phyloP scores from a whole-genome alignment of 805 yeast genomes.

The Metschnikowia rubicola region DNA sequence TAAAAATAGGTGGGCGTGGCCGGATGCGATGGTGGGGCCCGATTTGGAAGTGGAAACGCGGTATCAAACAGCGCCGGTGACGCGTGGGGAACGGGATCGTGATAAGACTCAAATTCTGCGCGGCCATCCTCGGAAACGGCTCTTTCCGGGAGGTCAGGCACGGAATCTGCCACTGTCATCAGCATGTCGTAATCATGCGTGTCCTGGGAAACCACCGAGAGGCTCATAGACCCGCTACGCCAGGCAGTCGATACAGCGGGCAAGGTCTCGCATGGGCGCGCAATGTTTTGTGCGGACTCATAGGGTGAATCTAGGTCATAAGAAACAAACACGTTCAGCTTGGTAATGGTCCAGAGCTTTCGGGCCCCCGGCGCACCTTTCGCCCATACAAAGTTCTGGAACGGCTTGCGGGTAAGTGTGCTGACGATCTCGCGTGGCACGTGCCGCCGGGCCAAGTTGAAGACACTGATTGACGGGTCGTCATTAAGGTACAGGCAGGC shows the following conservation, averaged over 20 bases:
- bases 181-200: constrained; percentile 37
- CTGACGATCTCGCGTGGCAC: constrained; percentile 69
- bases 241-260: constrained; percentile 54
- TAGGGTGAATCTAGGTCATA: constrained; percentile 27
- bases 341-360: constrained; percentile 39
- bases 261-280: constrained; percentile 47
- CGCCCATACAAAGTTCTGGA: constrained; percentile 45
- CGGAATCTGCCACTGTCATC: background rate
- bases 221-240: constrained; percentile 48
- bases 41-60: background rate
- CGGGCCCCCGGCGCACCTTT: constrained; percentile 20
- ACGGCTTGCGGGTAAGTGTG: constrained; percentile 42
- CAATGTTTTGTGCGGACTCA: constrained; percentile 22
- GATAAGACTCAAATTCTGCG: background rate
- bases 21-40: constrained; percentile 4
- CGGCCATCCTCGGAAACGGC: background rate
- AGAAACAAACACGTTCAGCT: constrained; percentile 36
- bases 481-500: constrained; percentile 74
- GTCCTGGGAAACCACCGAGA: constrained; percentile 52
- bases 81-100: constrained; percentile 1
- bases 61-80: constrained; percentile 1
- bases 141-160: background rate
- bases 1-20: constrained; percentile 3
- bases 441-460: constrained; percentile 66
- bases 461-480: constrained; percentile 66